Conservation (phyloP, 371 early-diverging fungal genomes). For the Mucor piriformis region DNA sequence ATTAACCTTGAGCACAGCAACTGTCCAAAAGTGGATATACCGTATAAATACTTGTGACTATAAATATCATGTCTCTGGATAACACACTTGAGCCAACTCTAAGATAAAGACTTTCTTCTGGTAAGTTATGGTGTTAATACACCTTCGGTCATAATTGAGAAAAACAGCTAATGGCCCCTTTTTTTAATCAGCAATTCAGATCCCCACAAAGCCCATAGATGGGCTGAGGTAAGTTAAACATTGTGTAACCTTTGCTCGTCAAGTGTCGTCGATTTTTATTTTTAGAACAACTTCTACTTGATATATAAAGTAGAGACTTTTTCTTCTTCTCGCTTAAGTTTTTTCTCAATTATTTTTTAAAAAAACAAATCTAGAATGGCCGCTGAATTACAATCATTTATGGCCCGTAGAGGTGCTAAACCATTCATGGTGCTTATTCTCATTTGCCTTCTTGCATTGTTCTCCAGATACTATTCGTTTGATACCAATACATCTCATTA, state of each 20-base stretch:
- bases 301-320: background rate
- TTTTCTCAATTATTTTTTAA: conserved; percentile 5
- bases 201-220: background rate
- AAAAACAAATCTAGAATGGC: conserved; percentile 9
- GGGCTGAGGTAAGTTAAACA: background rate
- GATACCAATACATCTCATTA: conserved; percentile 11
- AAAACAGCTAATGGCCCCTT: background rate
- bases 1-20: too few species aligned
- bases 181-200: background rate
- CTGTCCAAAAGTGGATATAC: too few species aligned
- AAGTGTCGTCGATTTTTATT: background rate
- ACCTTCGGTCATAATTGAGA: too few species aligned
- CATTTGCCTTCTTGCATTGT: conserved; percentile 12
- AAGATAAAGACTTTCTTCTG: too few species aligned
- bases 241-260: conserved; percentile 1
- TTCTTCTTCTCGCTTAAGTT: background rate
- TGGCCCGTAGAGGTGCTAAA: conserved; percentile 23
- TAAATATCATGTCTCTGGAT: too few species aligned
- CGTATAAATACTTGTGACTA: too few species aligned
- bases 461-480: conserved; percentile 11
- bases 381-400: conserved; percentile 22
- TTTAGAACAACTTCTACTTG: background rate
- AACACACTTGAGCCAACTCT: too few species aligned
- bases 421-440: conserved; percentile 13
- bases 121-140: too few species aligned